These are phyloP conservation scores for Apophysomyces sp. DNA, from an alignment of 371 early-diverging fungal species.

Conservation along the genomic window DNA sequence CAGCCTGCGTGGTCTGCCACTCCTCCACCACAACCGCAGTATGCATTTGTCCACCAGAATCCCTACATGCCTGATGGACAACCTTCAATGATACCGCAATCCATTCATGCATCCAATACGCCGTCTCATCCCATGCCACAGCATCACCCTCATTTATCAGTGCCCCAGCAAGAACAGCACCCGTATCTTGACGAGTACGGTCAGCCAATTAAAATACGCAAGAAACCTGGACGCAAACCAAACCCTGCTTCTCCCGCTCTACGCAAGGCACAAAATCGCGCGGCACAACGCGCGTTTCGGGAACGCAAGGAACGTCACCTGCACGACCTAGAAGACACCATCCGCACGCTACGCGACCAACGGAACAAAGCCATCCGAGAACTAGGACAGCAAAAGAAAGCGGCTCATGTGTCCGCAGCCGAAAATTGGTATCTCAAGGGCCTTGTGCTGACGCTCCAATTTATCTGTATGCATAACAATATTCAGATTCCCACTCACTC, in stretches of 20 bases:
- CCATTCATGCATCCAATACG: too few species aligned
- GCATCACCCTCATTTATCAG: neutral
- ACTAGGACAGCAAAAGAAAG: constrained; percentile 33
- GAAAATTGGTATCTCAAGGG: constrained; percentile 56
- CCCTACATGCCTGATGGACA: neutral
- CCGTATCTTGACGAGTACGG: neutral
- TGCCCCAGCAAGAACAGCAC: neutral
- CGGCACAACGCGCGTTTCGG: constrained; percentile 74
- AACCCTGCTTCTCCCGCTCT: constrained; percentile 57
- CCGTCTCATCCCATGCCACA: too few species aligned
- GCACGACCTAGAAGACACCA: constrained; percentile 57
- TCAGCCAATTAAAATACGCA: constrained; percentile 29
- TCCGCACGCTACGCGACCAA: constrained; percentile 58
- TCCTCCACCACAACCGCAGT: neutral
- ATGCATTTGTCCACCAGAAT: neutral
- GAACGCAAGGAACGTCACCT: constrained; percentile 72
- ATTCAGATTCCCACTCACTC: constrained; percentile 20
- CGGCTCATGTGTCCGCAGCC: constrained; percentile 46
- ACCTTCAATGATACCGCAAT: too few species aligned
- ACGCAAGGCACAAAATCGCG: constrained; percentile 75
- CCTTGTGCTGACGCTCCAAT: constrained; percentile 41
- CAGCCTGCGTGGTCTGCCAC: neutral
- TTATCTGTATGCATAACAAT: constrained; percentile 26
- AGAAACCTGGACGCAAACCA: constrained; percentile 80
- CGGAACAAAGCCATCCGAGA: constrained; percentile 41